phyloP scores from a whole-genome alignment of 1,139 yeast species.

The Geotrichum klebahnii region DNA sequence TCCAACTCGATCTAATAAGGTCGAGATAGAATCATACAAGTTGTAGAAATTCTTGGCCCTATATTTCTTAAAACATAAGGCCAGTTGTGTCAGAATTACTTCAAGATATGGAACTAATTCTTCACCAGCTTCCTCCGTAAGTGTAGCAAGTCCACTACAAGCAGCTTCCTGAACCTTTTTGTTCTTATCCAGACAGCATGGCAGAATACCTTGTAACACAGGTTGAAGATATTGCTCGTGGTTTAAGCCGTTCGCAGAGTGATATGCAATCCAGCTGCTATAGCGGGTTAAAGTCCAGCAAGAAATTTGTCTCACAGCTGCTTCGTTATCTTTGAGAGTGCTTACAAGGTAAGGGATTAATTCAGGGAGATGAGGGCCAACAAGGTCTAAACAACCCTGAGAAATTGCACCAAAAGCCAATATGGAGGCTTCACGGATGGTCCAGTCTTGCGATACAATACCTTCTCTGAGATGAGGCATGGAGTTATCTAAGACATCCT shows the following conservation, averaged over 20 bases:
- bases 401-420: constrained; percentile 94
- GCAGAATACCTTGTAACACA: constrained; percentile 69
- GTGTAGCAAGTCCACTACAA: constrained; percentile 78
- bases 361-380: constrained; percentile 69
- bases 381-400: constrained; percentile 74
- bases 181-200: constrained; percentile 72
- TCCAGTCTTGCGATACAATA: constrained; percentile 73
- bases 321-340: constrained; percentile 67
- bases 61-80: constrained; percentile 68
- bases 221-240: constrained; percentile 61
- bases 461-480: constrained; percentile 74
- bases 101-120: constrained; percentile 56
- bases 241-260: constrained; percentile 46
- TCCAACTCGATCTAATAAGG: constrained; percentile 77
- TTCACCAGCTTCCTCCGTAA: constrained; percentile 72
- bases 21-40: constrained; percentile 88
- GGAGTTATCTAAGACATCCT: constrained; percentile 61
- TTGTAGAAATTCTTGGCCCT: constrained; percentile 78
- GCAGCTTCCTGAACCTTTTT: constrained; percentile 95
- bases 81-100: constrained; percentile 65
- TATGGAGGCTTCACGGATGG: constrained; percentile 86
- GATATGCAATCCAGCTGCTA: constrained; percentile 62
- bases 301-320: constrained; percentile 84
- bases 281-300: constrained; percentile 94
- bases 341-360: constrained; percentile 83